These are phyloP conservation scores for Fusarium sublunatum DNA, from an alignment of 2,329 filamentous ascomycete species.

Conservation along the genomic window DNA sequence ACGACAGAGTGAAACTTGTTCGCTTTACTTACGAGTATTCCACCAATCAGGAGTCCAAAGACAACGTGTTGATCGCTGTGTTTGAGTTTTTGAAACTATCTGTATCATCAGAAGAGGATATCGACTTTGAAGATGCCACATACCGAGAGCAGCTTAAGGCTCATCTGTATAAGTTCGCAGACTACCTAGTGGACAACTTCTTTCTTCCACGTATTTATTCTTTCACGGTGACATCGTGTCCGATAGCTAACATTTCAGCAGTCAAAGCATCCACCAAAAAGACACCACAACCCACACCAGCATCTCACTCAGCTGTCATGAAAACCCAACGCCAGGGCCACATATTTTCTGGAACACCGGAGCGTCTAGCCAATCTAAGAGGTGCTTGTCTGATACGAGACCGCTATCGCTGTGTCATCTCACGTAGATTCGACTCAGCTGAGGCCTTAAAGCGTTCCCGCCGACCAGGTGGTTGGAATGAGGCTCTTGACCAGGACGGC, in stretches of 20 bases:
- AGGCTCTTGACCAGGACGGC: conserved; percentile 8
- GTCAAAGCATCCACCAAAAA: conserved; percentile 23
- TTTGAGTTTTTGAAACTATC: conserved; percentile 8
- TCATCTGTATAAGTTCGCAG: neutral
- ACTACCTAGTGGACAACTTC: conserved; percentile 17
- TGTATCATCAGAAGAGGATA: neutral
- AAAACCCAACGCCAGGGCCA: conserved; percentile 10
- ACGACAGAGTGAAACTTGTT: conserved; percentile 9
- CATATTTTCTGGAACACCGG: conserved; percentile 16
- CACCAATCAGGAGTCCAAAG: neutral
- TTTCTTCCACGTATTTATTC: conserved; percentile 6
- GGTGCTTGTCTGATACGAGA: conserved; percentile 21
- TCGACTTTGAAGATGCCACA: conserved; percentile 1
- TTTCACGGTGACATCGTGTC: neutral
- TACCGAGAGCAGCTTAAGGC: neutral
- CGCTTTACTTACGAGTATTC: conserved; percentile 15
- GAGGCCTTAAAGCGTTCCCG: conserved; percentile 8
- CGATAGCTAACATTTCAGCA: neutral
- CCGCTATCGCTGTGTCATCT: conserved; percentile 23
- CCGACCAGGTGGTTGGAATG: neutral
- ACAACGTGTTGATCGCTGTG: neutral
- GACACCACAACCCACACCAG: conserved; percentile 18
- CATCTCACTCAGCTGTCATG: conserved; percentile 18
- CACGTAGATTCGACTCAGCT: conserved; percentile 12
- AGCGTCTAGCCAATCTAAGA: conserved; percentile 7